Evolutionary conservation across 495 filamentous ascomycete species (phyloP), one percentile per base, ranked within the genome.

Genomic region (Talaromyces nanjingensis): DNA sequence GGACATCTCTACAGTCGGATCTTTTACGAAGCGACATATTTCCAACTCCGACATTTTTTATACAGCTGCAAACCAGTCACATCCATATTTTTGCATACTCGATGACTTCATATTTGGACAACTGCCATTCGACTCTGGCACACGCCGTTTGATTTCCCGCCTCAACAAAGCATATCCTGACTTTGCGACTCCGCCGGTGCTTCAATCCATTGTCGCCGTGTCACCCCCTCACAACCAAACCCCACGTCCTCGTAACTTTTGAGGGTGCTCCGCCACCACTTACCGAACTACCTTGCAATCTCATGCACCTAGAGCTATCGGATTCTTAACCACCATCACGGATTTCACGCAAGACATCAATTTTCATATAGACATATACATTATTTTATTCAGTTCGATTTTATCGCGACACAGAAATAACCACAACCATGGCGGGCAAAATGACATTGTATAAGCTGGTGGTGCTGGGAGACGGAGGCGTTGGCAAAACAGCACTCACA

Each of bases 401-500:
- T 58, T 9, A 22, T 33, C 16, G 24, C 8, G n/a, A 53, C 14
- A 33, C 24, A 42, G 29, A 54, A 29, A 37, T 9, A 18, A 8
- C 31, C 53, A 33, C 63, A 56, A 65, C 60, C 70, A 89, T 89
- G 86, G 79, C 87, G 70, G 86, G 85, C 59, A 89, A 94, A 83
- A 96, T 97, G 93, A 96, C 92, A 71, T 80, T 97, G 73, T 97
- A 98, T 79, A 98, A 98, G 77, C 79, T 98, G 84, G 94, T 98
- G 84, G 94, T 98, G 80, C 84, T 98, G 37, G 94, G 94, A 62
- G 90, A 92, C 72, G 90, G 90, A 76, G 90, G 90, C 73, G 92
- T 97, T 62, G 94, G 94, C 57, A 98, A 98, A 83, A 98, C 94
- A 31, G 94, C 94, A 63, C 78, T 98, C 70, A 98, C 94, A 52